Evolutionary conservation across 2,329 filamentous ascomycete genomes (phyloP), one percentile per base, ranked within the genome.

Genomic region (Colletotrichum theobromicola): DNA sequence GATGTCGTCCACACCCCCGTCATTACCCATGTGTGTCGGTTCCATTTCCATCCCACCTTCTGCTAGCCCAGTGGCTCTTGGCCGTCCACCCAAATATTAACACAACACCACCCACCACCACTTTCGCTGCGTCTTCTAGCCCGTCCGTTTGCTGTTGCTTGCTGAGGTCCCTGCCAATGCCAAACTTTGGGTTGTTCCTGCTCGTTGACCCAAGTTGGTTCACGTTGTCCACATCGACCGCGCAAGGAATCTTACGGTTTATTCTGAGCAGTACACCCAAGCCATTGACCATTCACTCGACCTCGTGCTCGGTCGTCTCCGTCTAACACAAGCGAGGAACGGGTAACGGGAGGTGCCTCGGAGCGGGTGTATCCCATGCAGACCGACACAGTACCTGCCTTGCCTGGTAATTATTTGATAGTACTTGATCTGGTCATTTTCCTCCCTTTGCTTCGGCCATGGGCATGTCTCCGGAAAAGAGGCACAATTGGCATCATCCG

Each of bases 41-140:
- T 67, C 72, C 72, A 74, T 72, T 72, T 72, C 55, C 68, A 72
- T 74, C 72, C 68, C 62, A 71, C 72, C 67, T 72, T 58, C 72
- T 74, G 72, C 67, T 42, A 67, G 57, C 42, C 55, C 60, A 28
- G 67, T 62, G 42, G 62, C 55, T 55, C 68, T 74, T 74, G 61
- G 67, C 62, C 68, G 46, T 55, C 67, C 72, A 67, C 72, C 72
- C 72, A 55, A 74, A 72, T 72, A 74, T 74, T 69, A 74, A 67
- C 68, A 66, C 26, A 30, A 30, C 55, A 28, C 28, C 55, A 18
- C 16, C 55, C 16, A 12, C 55, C n/a, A 12, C 37, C 9, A 30
- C 55, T 66, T 60, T 50, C 55, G 21, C 63, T 34, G 50, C 60
- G 32, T 58, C n/a, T 16, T 60, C 60, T 35, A 53, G 12, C 26